Base-by-base conservation (phyloP, 176 grass and related monocot genomes). In the Carex parvula region DNA sequence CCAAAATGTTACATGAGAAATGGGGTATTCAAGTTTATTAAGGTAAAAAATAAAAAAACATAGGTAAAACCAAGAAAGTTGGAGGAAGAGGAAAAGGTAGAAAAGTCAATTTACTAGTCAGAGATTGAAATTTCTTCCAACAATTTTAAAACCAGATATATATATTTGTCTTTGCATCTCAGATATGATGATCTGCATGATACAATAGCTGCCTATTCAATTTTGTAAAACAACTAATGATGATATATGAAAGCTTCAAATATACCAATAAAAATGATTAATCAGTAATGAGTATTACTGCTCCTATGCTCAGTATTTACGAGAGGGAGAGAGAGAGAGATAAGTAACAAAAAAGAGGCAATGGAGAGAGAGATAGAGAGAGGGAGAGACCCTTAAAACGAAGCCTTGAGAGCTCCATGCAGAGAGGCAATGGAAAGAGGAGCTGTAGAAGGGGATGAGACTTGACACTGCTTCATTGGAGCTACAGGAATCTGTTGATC, bases 371-470 rank as follows among this genome's bases (percentile, higher is more conserved):
- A 32, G n/a, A n/a, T n/a, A n/a, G n/a, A n/a, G 35, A 32, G 35
- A 33, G 52, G 5, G 87, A 97, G 59, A 11, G 89, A 97, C 92
- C 85, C 94, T 89, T 60, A 97, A 77, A 74, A 97, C 14, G 94
- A 97, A 97, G 85, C 88, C 84, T 58, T 94, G 76, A 4, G 93
- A 85, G 70, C 84, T 97, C 94, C 94, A 97, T 20, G 86, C 83
- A 44, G 76, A 17, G 81, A 68, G 18, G 89, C 94, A 94, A 16
- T 54, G 78, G 85, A 97, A 90, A 63, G 77, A 86, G 18, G 86
- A 46, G 66, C 85, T 65, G 84, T 92, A 86, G 90, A 97, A 97
- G 21, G 92, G 92, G 29, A 97, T 77, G 78, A 91, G 87, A 9
- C 77, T 74, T 57, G 85, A 20, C 29, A 91, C 88, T 3, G 21